Evolutionary conservation across 371 early-diverging fungal species (phyloP), one percentile per base, ranked within the genome.

Genomic region (Saksenaea oblongispora): DNA sequence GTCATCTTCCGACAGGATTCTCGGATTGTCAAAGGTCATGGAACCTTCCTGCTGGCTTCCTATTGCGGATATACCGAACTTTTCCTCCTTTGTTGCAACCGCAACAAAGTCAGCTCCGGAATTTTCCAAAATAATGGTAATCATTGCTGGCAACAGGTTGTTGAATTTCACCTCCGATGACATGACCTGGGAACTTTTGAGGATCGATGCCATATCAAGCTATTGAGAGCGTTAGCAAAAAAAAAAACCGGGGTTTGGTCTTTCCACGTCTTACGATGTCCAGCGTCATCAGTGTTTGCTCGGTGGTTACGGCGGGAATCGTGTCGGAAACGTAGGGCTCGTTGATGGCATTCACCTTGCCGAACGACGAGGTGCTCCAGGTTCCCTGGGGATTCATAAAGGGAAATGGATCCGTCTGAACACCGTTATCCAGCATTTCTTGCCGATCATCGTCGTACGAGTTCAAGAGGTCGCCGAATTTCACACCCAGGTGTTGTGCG

Each of bases 171-270:
- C 80, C 65, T 77, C 80, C 10, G 75, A 75, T 9, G 78, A 77
- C 59, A 80, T 80, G 15, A 80, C 80, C 65, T 80, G 80, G 1
- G 78, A 75, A 26, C 80, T 80, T 64, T 80, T 80, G 17, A 80
- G 61, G 17, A 80, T 80, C 4, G 80, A 80, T 10, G 78, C 80
- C 66, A 80, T 70, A 53, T 80, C 80, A 22, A 74, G 26, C 65
- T 65, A 60, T 14, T 3, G 35, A 14, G 39, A 39, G 2, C 11
- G 39, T 11, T 39, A 39, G n/a, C 2, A 34, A 34, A 34, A 2
- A 28, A 34, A n/a, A 44, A 36, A 35, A 28, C 28, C 4, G 3
- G 13, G 56, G n/a, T 14, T 55, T 31, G n/a, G 8, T 55, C 13
- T 18, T 26, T 54, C 31, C 27, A 27, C 11, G 11, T 67, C 72